Percentiles rank a stretch among this genome's conserved stretches.
Evolutionary conservation across 73 alveolate genomes (phyloP).

Genomic region (Blepharisma japonicum): DNA sequence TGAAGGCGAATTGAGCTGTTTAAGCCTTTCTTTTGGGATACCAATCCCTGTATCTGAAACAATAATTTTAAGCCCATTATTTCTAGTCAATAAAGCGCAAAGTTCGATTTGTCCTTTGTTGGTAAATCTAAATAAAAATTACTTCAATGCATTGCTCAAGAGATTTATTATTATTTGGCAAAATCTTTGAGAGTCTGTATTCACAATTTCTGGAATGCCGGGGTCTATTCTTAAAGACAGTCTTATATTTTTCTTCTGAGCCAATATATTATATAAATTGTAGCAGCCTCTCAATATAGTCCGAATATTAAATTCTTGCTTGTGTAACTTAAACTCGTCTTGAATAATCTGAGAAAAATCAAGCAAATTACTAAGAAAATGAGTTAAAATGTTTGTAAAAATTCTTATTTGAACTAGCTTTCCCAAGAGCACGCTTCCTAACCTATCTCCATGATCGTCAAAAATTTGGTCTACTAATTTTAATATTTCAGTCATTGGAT

Average conservation of each 20-base stretch:
- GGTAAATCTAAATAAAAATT: neutral
- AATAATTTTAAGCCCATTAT: neutral
- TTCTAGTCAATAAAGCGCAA: too few species aligned
- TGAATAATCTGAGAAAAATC: constrained; percentile 9
- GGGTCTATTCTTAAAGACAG: neutral
- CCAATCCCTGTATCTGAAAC: constrained; percentile 24
- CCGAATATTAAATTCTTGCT: neutral
- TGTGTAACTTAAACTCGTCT: neutral
- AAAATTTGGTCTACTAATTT: neutral
- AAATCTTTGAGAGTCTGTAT: neutral
- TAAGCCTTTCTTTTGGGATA: constrained; percentile 2
- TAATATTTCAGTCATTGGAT: constrained; percentile 2
- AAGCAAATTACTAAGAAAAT: neutral
- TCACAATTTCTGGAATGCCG: neutral
- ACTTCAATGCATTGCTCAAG: constrained; percentile 17
- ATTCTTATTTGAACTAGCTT: too few species aligned
- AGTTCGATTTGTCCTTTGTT: too few species aligned
- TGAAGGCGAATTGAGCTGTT: neutral
- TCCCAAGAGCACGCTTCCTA: too few species aligned
- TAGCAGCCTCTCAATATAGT: too few species aligned
- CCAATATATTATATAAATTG: too few species aligned
- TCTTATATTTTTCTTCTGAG: too few species aligned
- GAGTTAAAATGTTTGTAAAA: too few species aligned
- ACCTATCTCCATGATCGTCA: too few species aligned
- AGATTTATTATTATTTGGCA: constrained; percentile 4